Evolutionary conservation across 108 stramenopile species (phyloP).

Genomic region (Cafeteria roenbergensis): DNA sequence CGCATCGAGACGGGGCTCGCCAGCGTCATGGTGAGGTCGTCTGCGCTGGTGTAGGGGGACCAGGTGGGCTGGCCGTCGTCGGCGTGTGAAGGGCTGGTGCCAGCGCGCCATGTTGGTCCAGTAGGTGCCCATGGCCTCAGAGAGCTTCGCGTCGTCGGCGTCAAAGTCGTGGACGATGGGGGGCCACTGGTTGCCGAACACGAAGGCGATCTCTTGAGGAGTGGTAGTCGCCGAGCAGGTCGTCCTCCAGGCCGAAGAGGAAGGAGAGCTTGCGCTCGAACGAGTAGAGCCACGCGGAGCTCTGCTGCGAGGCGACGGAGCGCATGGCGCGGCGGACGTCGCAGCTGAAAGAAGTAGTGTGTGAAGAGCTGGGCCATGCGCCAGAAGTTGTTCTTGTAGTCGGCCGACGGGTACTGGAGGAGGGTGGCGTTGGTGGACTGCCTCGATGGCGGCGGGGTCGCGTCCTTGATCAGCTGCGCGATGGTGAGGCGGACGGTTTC

Average conservation of each 20-base stretch:
- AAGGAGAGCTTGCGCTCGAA: constrained; percentile 2
- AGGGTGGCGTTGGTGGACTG: background rate
- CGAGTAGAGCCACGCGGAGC: background rate
- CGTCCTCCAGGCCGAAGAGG: constrained; percentile 13
- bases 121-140: background rate
- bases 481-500: background rate
- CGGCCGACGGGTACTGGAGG: background rate
- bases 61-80: background rate
- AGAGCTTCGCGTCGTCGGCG: background rate
- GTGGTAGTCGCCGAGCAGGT: constrained; percentile 15
- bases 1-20: background rate
- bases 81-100: background rate
- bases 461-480: background rate
- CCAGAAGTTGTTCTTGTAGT: background rate
- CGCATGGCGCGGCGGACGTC: background rate
- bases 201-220: constrained; percentile 12
- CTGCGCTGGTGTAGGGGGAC: background rate
- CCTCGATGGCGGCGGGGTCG: background rate
- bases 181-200: constrained; percentile 19
- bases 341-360: constrained; percentile 17
- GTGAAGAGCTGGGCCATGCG: background rate
- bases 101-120: constrained; percentile 2
- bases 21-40: background rate
- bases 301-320: background rate
- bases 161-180: constrained; percentile 8